Percentiles rank a stretch among this genome's conserved stretches.
phyloP scores from a whole-genome alignment of 2,329 filamentous ascomycete species.

The Fusarium floridanum region DNA sequence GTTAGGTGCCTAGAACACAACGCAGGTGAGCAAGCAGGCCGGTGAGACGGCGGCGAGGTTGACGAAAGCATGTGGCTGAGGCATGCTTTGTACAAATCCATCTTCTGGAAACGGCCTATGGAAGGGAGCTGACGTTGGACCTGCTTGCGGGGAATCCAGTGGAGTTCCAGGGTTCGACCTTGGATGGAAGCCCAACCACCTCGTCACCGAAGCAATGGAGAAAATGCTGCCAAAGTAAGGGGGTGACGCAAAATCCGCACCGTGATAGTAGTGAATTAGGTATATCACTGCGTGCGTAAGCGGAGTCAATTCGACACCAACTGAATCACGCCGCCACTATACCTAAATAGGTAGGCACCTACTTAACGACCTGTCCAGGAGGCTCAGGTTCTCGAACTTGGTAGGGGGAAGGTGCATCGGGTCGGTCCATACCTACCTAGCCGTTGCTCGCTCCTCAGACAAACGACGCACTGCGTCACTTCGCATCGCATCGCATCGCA shows the following conservation, averaged over 20 bases:
- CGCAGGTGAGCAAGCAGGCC: background rate
- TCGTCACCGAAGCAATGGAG: background rate
- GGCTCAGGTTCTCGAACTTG: constrained; percentile 28
- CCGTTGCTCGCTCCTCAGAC: constrained; percentile 43
- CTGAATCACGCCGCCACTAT: background rate
- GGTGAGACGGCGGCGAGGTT: background rate
- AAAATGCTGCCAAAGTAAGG: constrained; percentile 10
- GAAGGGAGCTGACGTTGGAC: constrained; percentile 14
- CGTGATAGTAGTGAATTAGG: background rate
- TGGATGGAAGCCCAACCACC: constrained; percentile 14
- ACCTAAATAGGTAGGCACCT: constrained; percentile 12
- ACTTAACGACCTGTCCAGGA: constrained; percentile 9
- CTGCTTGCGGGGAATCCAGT: constrained; percentile 8
- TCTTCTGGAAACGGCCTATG: background rate
- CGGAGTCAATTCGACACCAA: background rate
- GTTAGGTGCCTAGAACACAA: background rate
- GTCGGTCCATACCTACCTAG: constrained; percentile 38
- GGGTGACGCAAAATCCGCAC: constrained; percentile 14
- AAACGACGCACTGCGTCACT: constrained; percentile 50
- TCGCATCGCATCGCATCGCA: constrained; percentile 33
- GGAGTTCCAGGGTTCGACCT: constrained; percentile 8
- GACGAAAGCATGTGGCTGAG: constrained; percentile 10
- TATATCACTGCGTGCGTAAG: background rate
- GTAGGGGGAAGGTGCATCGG: constrained; percentile 34
- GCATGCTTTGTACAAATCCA: background rate